Evolutionary conservation across 192 early-diverging fungal genomes (phyloP).

Genomic region (Funneliformis geosporum): DNA sequence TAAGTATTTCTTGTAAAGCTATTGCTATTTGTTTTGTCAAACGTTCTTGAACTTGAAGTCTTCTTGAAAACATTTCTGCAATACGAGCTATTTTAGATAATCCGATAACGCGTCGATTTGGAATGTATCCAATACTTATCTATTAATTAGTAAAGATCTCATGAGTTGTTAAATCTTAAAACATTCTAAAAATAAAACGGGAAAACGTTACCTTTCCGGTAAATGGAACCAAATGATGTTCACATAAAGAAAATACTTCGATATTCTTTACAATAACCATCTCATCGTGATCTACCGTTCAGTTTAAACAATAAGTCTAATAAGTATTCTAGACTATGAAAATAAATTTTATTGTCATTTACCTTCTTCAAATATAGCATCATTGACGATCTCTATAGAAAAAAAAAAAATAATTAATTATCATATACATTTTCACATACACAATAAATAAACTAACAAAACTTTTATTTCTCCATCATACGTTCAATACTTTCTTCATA

Average conservation of each 20-base stretch:
- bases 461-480: conserved; percentile 30
- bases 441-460: no score
- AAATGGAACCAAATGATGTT: conserved; percentile 99
- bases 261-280: conserved; percentile 99
- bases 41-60: conserved; percentile 97
- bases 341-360: background rate
- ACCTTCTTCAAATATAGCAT: conserved; percentile 95
- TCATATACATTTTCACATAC: background rate
- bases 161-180: background rate
- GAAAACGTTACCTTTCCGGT: conserved; percentile 77
- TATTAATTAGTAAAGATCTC: conserved; percentile 31
- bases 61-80: conserved; percentile 96
- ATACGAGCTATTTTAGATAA: conserved; percentile 96
- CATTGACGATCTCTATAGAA: conserved; percentile 79
- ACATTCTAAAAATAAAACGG: background rate
- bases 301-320: background rate
- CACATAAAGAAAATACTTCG: conserved; percentile 94
- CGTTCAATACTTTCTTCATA: conserved; percentile 88
- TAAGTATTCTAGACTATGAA: background rate
- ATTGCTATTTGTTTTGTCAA: conserved; percentile 97
- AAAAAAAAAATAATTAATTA: conserved; percentile 2
- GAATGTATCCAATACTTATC: conserved; percentile 96
- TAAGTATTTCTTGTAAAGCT: conserved; percentile 85
- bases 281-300: conserved; percentile 83
- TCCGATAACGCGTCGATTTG: conserved; percentile 91